These are phyloP conservation scores for Coemansia sp. DNA, from an alignment of 192 early-diverging fungal genomes.

Conservation along the genomic window DNA sequence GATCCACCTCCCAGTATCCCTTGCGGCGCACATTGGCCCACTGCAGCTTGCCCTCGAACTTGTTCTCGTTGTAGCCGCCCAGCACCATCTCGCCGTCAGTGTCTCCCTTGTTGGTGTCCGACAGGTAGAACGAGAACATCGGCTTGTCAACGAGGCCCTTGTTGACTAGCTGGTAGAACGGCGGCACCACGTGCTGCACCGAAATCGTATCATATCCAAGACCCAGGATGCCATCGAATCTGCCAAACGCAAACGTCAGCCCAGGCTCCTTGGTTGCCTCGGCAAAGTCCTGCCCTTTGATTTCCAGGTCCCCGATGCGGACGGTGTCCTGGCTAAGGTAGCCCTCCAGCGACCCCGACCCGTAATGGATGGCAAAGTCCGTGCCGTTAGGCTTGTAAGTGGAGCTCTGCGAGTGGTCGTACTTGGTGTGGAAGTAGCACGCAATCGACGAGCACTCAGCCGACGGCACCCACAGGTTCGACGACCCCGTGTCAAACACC, in stretches of 20 bases:
- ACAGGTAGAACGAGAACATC: conserved; percentile 89
- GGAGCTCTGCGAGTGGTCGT: conserved; percentile 78
- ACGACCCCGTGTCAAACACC: conserved; percentile 92
- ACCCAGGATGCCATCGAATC: conserved; percentile 98
- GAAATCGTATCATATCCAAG: conserved; percentile 89
- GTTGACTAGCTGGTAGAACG: conserved; percentile 92
- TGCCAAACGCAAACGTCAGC: conserved; percentile 88
- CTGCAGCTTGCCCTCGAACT: conserved; percentile 68
- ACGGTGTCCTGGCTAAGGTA: conserved; percentile 85
- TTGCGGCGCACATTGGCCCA: conserved; percentile 89
- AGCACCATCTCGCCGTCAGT: conserved; percentile 84
- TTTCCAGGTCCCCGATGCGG: conserved; percentile 67
- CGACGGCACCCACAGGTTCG: conserved; percentile 97
- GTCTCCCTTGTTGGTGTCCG: conserved; percentile 63
- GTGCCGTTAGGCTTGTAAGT: conserved; percentile 90
- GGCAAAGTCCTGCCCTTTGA: conserved; percentile 85
- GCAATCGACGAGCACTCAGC: conserved; percentile 92
- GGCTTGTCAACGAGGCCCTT: conserved; percentile 79
- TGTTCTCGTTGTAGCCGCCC: conserved; percentile 79
- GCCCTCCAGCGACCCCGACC: conserved; percentile 91
- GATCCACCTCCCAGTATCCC: conserved; percentile 97
- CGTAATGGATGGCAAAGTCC: conserved; percentile 93
- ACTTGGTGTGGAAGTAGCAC: conserved; percentile 91
- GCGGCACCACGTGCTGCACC: conserved; percentile 86
- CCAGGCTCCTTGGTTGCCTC: conserved; percentile 97